Base-by-base conservation (phyloP, 2,329 filamentous ascomycete species). In the Cryoendolithus antarcticus region DNA sequence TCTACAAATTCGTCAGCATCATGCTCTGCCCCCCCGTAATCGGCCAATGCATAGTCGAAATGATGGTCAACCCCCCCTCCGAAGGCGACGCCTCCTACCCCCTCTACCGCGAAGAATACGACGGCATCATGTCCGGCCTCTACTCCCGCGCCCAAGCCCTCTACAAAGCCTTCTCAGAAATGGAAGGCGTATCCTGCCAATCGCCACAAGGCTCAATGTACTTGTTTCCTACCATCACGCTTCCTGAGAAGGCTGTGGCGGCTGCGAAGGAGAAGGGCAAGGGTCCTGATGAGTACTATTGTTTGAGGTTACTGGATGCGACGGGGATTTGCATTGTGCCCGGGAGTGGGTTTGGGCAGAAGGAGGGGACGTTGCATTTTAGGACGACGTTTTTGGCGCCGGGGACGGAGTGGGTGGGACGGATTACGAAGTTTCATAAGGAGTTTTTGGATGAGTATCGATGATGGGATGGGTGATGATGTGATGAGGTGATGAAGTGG, bases 1-100 rank as follows among this genome's bases (percentile, higher is more conserved):
- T 98, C 62, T 96, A 96, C 77, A 98, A 98, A 70, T 94, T 94
- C 61, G 82, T 96, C 57, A 91, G 82, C 60, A 95, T 98, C 67
- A 89, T 84, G 67, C 80, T 98, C 49, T 98, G 91, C 66, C 81
- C 91, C 37, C 89, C 91, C 13, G 91, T 96, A 53, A 75, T 94
- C 50, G 89, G 88, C 43, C 91, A 98, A 71, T 96, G 89, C 65
- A 72, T 96, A 34, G 84, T 98, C 44, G 91, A 96, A 68, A 69
- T 94, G 60, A 95, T 96, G 89, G 86, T 95, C 55, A 95, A 96
- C 70, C 91, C 91, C 38, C 91, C 91, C 30, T 73, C 74, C 56
- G 63, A 77, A 51, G 89, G 89, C 42, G 81, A 93, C 44, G 82
- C 85, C 9, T 93, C 83, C 49, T 82, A 83, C 62, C 77, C 78